Evolutionary conservation across 1,284 basidiomycete species (phyloP), one percentile per base, ranked within the genome.

Genomic region (Marasmius fiardii): DNA sequence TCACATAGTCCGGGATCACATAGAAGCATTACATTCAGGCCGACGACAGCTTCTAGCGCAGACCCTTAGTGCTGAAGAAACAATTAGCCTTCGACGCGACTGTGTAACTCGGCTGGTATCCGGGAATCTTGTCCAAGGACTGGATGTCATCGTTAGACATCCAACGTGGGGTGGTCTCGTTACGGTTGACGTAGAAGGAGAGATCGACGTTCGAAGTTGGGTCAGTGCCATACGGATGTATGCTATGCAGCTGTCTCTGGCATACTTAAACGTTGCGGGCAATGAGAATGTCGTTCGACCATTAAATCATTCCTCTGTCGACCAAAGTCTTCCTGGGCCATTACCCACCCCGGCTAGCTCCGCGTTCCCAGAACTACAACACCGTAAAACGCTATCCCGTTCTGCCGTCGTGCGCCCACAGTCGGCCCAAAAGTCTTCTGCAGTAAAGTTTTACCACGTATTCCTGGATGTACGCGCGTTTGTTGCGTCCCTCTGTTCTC

Each of bases 131-230:
- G 87, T 92, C 0, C 95, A 98, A 67, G 92, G 90, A 2, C 74
- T 98, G 47, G 96, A 98, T 67, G 87, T 98, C 58, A 96, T 99
- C 63, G 95, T 98, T 11, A 83, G 96, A 20, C 95, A 98, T 72
- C 91, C 95, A 12, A 88, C 85, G 10, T 93, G 92, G 77, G 95
- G 95, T 18, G 90, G 87, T 3, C 79, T 98, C 21, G 90, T 93
- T 43, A 88, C 86, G 2, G 90, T 95, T 26, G 93, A 92, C 62
- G 83, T 90, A 18, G 87, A 92, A 65, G 83, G 88, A 62, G 83
- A 91, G 61, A 73, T 87, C 56, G 83, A 93, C 66, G 72, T 79
- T 18, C 78, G 87, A 49, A 91, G 83, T 65, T 93, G 90, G 91
- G 81, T 91, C 56, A 93, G 89, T 64, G 90, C 90, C 4, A 83